Evolutionary conservation across 2,329 filamentous ascomycete species (phyloP).

Genomic region (Xylaria sp.): DNA sequence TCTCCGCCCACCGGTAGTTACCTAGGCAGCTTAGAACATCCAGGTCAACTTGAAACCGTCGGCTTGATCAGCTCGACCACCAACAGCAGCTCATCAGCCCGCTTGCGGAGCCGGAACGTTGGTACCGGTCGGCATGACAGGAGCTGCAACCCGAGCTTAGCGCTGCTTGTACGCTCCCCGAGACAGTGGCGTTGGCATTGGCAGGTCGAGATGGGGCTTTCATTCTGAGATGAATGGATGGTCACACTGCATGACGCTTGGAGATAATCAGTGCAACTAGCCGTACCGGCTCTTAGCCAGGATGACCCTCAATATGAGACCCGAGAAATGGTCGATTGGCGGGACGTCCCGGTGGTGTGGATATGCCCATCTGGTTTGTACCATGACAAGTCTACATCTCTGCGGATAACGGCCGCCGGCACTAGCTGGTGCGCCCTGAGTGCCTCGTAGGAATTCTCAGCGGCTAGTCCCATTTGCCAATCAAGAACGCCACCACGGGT

Average conservation of each 20-base stretch:
- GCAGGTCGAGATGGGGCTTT: slow-evolving; percentile 11
- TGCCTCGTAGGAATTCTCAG: neutral
- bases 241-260: slow-evolving; percentile 25
- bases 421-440: neutral
- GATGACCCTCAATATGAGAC: slow-evolving; percentile 21
- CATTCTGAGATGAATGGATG: slow-evolving; percentile 15
- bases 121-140: neutral
- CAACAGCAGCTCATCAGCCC: neutral
- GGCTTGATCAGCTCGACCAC: neutral
- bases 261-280: slow-evolving; percentile 15
- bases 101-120: neutral
- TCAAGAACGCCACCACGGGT: too few species aligned
- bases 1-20: neutral
- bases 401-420: neutral
- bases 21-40: neutral
- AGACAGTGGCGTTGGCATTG: slow-evolving; percentile 16
- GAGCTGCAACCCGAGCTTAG: slow-evolving; percentile 8
- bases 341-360: slow-evolving; percentile 32
- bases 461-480: too few species aligned
- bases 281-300: slow-evolving; percentile 18
- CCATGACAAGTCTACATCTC: slow-evolving; percentile 4
- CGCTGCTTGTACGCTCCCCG: slow-evolving; percentile 6
- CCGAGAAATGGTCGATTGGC: slow-evolving; percentile 30
- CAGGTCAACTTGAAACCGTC: neutral
- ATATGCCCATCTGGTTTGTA: slow-evolving; percentile 25